Evolutionary conservation across 129 eudicot species (phyloP).

Genomic region (Kitagawia praeruptora): DNA sequence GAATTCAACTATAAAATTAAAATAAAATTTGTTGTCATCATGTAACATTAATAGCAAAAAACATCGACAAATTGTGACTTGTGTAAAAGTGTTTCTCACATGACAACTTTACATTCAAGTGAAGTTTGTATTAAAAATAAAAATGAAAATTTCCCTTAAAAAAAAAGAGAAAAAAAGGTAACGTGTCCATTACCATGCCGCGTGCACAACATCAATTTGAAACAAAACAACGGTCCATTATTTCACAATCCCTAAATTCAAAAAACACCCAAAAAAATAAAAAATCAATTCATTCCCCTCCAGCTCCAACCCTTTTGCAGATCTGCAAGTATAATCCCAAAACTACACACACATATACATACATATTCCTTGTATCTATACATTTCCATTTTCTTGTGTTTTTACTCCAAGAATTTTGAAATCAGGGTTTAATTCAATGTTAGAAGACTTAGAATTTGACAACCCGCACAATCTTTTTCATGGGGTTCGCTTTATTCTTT

Average conservation of each 20-base stretch:
- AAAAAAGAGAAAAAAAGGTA: neutral
- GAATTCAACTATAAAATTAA: no score
- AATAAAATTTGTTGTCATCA: no score
- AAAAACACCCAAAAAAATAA: neutral
- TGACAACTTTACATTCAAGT: no score
- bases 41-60: no score
- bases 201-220: neutral
- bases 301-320: conserved; percentile 1
- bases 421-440: conserved; percentile 15
- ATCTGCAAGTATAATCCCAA: neutral
- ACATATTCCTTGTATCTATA: neutral
- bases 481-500: conserved; percentile 57
- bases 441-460: conserved; percentile 18
- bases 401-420: neutral
- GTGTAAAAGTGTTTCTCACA: no score
- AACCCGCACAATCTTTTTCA: conserved; percentile 33
- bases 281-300: neutral
- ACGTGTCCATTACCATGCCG: neutral
- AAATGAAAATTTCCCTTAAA: no score
- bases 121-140: no score
- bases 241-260: neutral
- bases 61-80: no score
- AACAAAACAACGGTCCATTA: neutral
- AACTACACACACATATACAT: neutral
- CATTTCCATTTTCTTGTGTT: neutral